A percentile compares a stretch with the other conserved stretches of the same genome.
Conservation (phyloP, 192 early-diverging fungal species). For the Backusella parvicylindrica region DNA sequence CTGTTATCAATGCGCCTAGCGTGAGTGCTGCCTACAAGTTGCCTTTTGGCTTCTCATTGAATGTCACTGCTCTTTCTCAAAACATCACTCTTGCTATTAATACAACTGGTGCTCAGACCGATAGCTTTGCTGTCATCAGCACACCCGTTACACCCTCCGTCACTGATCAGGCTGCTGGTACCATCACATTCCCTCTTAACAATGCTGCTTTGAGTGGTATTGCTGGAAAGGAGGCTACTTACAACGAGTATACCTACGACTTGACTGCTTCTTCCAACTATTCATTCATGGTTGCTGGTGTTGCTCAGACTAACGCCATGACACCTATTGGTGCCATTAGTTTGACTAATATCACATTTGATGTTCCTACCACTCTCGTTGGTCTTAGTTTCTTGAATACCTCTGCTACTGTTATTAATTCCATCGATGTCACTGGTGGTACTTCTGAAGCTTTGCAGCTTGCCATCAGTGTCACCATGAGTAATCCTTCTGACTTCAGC, state of each 20-base stretch:
- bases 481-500: constrained; percentile 42
- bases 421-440: constrained; percentile 54
- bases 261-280: constrained; percentile 40
- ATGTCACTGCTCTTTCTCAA: constrained; percentile 50
- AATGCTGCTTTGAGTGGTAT: constrained; percentile 40
- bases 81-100: constrained; percentile 42
- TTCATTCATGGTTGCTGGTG: constrained; percentile 42
- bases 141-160: constrained; percentile 24
- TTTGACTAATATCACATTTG: constrained; percentile 51
- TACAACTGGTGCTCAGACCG: constrained; percentile 21
- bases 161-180: constrained; percentile 38
- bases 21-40: constrained; percentile 49
- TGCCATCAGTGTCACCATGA: constrained; percentile 39
- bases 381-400: constrained; percentile 57
- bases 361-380: constrained; percentile 40
- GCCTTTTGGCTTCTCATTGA: constrained; percentile 62
- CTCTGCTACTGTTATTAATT: constrained; percentile 49
- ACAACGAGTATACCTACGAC: constrained; percentile 48
- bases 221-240: constrained; percentile 40
- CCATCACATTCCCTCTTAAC: constrained; percentile 46
- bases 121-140: constrained; percentile 18
- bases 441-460: constrained; percentile 34
- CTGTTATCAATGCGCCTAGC: constrained; percentile 37
- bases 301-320: constrained; percentile 44
- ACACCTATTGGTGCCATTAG: constrained; percentile 55